Conservation (phyloP, 148 eudicot genomes). For the Cornus kousa region DNA sequence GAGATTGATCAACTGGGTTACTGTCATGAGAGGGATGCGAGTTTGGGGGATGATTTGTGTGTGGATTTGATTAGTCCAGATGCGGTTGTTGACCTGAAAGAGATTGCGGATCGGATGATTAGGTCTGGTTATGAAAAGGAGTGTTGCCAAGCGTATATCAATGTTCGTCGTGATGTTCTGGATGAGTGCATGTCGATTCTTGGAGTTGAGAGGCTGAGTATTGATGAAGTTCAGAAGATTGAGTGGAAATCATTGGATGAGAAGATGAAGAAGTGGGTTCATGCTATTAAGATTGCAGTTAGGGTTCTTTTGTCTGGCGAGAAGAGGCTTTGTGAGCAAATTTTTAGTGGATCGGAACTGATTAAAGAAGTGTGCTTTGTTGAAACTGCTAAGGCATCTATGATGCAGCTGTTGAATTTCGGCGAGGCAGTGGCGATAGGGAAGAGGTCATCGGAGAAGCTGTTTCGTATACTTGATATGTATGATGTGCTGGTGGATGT, state of each 20-base stretch:
- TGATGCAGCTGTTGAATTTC: slow-evolving; percentile 79
- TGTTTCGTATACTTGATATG: slow-evolving; percentile 88
- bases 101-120: slow-evolving; percentile 88
- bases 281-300: slow-evolving; percentile 62
- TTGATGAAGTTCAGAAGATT: slow-evolving; percentile 85
- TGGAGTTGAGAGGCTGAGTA: slow-evolving; percentile 73
- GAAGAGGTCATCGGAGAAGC: slow-evolving; percentile 71
- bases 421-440: slow-evolving; percentile 87
- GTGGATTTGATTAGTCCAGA: slow-evolving; percentile 18
- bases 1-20: neutral
- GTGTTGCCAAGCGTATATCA: slow-evolving; percentile 78
- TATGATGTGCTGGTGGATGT: slow-evolving; percentile 68
- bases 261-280: slow-evolving; percentile 84
- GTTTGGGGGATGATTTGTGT: neutral
- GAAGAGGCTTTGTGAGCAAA: slow-evolving; percentile 65
- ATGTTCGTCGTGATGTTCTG: slow-evolving; percentile 62
- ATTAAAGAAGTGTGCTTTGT: slow-evolving; percentile 77
- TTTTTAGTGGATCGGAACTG: slow-evolving; percentile 60
- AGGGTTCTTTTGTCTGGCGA: slow-evolving; percentile 60
- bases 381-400: slow-evolving; percentile 71
- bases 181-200: slow-evolving; percentile 67
- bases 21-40: neutral
- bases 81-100: slow-evolving; percentile 52
- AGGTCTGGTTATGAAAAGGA: slow-evolving; percentile 80
- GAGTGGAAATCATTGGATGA: slow-evolving; percentile 73